phyloP scores from a whole-genome alignment of 2,329 filamentous ascomycete genomes.

The Calonectria fujianensis region DNA sequence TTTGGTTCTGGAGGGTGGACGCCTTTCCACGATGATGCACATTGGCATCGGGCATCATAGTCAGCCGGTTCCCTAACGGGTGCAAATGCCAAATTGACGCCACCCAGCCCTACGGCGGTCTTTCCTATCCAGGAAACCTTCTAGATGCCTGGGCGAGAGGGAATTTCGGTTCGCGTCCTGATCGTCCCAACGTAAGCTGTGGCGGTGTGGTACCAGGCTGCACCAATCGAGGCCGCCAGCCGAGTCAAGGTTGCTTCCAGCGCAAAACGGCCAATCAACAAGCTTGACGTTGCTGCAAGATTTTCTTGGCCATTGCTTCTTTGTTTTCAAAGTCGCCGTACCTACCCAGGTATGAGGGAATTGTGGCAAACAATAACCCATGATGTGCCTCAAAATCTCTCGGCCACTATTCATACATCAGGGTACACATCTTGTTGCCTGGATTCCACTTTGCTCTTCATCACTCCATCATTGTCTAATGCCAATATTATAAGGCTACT shows the following conservation, averaged over 20 bases:
- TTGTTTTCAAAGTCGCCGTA: not conserved
- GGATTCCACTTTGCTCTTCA: not conserved
- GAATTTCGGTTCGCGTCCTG: not conserved
- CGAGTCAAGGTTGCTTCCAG: not conserved
- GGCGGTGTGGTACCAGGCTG: not conserved
- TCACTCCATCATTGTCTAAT: not conserved
- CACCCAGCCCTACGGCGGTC: not conserved
- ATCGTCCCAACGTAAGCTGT: conserved; percentile 5
- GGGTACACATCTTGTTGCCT: not conserved
- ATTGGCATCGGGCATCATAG: not conserved
- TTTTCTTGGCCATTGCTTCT: not conserved
- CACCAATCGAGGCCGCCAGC: not conserved
- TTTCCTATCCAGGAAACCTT: not conserved
- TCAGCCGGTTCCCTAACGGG: not conserved
- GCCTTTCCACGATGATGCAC: not conserved
- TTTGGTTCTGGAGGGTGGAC: not conserved
- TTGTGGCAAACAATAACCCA: not conserved
- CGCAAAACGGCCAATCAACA: not conserved
- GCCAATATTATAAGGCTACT: not conserved
- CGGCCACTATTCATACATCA: not conserved
- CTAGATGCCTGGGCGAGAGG: conserved; percentile 7
- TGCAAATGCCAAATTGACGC: not conserved
- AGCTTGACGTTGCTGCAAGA: not conserved
- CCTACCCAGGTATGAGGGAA: not conserved
- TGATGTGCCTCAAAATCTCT: not conserved